These are phyloP conservation scores for Aspergillus conjunctus DNA, from an alignment of 495 filamentous ascomycete species.

Conservation along the genomic window DNA sequence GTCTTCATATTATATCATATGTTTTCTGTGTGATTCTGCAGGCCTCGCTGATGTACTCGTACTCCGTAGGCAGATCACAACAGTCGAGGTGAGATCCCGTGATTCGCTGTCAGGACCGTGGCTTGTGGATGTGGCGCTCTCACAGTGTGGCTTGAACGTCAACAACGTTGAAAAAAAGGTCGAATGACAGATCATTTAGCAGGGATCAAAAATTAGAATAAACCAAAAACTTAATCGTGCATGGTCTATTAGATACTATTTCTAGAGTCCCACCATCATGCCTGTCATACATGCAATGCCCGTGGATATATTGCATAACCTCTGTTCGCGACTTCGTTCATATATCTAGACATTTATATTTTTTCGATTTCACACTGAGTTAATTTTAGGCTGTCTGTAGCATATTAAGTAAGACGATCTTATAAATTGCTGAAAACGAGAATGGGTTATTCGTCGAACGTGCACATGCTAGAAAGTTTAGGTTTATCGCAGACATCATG, in stretches of 20 bases:
- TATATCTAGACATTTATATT: background rate
- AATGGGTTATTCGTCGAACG: too few species aligned
- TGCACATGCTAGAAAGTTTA: too few species aligned
- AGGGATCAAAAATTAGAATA: background rate
- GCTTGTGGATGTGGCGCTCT: background rate
- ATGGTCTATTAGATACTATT: background rate
- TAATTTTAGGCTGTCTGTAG: background rate
- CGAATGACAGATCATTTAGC: background rate
- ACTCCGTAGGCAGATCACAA: too few species aligned
- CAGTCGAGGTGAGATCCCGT: background rate
- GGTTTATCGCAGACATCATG: background rate
- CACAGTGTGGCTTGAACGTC: background rate
- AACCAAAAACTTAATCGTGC: background rate
- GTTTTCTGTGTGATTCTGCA: background rate
- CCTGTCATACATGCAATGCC: background rate
- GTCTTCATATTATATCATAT: background rate
- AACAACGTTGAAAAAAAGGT: background rate
- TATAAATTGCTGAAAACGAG: too few species aligned
- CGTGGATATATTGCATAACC: background rate
- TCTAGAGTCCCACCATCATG: too few species aligned
- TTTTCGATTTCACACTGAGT: background rate
- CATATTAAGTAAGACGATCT: background rate
- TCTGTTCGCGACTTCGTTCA: background rate
- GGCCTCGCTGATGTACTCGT: background rate
- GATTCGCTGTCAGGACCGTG: background rate